These are phyloP conservation scores for Chlorella ohadii DNA, from an alignment of 139 green algal species.

Conservation along the genomic window DNA sequence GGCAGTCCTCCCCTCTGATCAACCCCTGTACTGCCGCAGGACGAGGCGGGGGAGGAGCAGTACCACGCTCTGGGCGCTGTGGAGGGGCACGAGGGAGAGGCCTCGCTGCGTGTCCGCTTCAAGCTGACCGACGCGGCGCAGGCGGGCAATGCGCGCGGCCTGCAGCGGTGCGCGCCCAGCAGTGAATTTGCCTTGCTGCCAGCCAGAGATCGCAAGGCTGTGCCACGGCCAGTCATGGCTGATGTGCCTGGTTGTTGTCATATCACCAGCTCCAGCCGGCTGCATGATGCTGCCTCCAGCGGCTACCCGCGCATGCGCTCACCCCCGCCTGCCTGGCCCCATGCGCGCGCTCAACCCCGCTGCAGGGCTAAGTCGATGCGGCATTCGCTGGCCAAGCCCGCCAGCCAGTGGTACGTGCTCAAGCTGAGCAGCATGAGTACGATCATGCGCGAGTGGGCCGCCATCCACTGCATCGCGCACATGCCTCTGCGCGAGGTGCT, in stretches of 20 bases:
- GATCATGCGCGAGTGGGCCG: conserved; percentile 90
- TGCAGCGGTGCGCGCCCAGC: conserved; percentile 38
- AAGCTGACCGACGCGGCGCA: conserved; percentile 61
- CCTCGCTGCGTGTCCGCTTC: conserved; percentile 67
- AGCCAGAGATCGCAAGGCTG: too few species aligned
- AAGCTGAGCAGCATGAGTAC: conserved; percentile 87
- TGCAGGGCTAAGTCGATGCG: conserved; percentile 65
- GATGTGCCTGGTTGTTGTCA: too few species aligned
- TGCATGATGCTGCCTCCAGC: too few species aligned
- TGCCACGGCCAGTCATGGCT: too few species aligned
- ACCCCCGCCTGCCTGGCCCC: too few species aligned
- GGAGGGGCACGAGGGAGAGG: conserved; percentile 71
- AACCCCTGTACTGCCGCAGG: neutral
- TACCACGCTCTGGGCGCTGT: conserved; percentile 72
- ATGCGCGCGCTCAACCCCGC: too few species aligned
- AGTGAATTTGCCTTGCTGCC: too few species aligned
- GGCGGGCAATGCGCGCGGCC: conserved; percentile 50
- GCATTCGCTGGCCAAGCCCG: conserved; percentile 31
- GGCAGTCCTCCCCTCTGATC: too few species aligned
- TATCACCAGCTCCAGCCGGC: too few species aligned
- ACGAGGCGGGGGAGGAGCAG: conserved; percentile 9
- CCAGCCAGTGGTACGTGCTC: conserved; percentile 76
- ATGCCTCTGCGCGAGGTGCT: conserved; percentile 80
- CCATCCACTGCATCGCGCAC: conserved; percentile 77
- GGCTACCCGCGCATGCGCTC: too few species aligned